These are phyloP conservation scores for Plenodomus biglobosus DNA, from an alignment of 2,329 filamentous ascomycete genomes.

Conservation along the genomic window DNA sequence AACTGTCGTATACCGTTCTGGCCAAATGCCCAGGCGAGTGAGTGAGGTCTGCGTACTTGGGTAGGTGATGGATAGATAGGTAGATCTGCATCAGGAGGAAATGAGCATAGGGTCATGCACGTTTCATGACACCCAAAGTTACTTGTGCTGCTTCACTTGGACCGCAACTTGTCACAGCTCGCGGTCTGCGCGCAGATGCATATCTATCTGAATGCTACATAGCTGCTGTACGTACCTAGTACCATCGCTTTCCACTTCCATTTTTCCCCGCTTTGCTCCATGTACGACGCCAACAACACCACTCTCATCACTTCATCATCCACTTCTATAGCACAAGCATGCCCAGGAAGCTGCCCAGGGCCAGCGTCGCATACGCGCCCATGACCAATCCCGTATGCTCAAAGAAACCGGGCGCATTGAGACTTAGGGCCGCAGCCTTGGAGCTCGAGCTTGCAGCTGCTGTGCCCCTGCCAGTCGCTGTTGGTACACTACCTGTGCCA, in stretches of 20 bases:
- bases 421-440: constrained; percentile 24
- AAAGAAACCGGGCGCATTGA: constrained; percentile 26
- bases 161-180: constrained; percentile 19
- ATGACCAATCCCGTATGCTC: constrained; percentile 27
- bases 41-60: constrained; percentile 8
- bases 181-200: too few relatives aligned
- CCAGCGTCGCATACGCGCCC: constrained; percentile 23
- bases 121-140: constrained; percentile 24
- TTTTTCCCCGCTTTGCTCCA: too few relatives aligned
- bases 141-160: too few relatives aligned
- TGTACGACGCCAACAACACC: too few relatives aligned
- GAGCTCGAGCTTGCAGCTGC: constrained; percentile 20
- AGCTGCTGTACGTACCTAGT: too few relatives aligned
- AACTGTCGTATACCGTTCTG: constrained; percentile 22
- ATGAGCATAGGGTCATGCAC: constrained; percentile 16
- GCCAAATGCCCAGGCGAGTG: constrained; percentile 14
- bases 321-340: constrained; percentile 28
- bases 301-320: neutral
- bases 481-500: constrained; percentile 56
- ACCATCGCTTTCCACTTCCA: too few relatives aligned
- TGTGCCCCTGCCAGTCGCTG: constrained; percentile 33
- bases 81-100: constrained; percentile 14
- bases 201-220: too few relatives aligned
- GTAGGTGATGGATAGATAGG: too few relatives aligned
- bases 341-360: constrained; percentile 25